These are phyloP conservation scores for Kondoa malvinella DNA, from an alignment of 768 basidiomycete species.

Conservation along the genomic window DNA sequence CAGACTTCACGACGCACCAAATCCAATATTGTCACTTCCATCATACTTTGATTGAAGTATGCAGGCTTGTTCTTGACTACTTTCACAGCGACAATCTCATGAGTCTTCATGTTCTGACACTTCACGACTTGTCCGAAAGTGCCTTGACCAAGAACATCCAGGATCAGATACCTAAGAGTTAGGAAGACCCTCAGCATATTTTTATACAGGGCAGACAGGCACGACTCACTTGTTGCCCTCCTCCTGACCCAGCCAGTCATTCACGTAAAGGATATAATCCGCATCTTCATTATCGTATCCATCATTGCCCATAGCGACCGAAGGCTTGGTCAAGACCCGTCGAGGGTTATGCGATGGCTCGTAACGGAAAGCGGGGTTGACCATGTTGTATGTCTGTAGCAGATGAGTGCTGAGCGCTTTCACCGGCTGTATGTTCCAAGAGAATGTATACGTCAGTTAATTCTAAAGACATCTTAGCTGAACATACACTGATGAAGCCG, in stretches of 20 bases:
- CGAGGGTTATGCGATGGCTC: slow-evolving; percentile 88
- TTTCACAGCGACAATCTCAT: slow-evolving; percentile 96
- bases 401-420: slow-evolving; percentile 68
- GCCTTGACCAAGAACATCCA: slow-evolving; percentile 94
- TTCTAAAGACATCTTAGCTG: slow-evolving; percentile 6
- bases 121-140: slow-evolving; percentile 99
- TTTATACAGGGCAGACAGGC: background rate
- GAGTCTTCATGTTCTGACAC: slow-evolving; percentile 98
- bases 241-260: slow-evolving; percentile 87
- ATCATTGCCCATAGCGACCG: slow-evolving; percentile 86
- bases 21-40: slow-evolving; percentile 97
- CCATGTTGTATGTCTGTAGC: slow-evolving; percentile 76
- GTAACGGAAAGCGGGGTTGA: slow-evolving; percentile 88
- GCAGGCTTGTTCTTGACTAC: slow-evolving; percentile 99
- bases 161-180: slow-evolving; percentile 65
- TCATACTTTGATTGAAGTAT: slow-evolving; percentile 99
- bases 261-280: slow-evolving; percentile 98
- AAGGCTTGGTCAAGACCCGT: slow-evolving; percentile 91
- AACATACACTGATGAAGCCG: slow-evolving; percentile 60
- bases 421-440: slow-evolving; percentile 36
- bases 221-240: slow-evolving; percentile 75
- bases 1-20: slow-evolving; percentile 43
- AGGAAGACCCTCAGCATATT: background rate
- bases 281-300: slow-evolving; percentile 98
- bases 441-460: slow-evolving; percentile 2